Percentiles rank a stretch among this genome's conserved stretches.
Conservation (phyloP, 2,329 filamentous ascomycete species). For the Amauroascus verrucosus region DNA sequence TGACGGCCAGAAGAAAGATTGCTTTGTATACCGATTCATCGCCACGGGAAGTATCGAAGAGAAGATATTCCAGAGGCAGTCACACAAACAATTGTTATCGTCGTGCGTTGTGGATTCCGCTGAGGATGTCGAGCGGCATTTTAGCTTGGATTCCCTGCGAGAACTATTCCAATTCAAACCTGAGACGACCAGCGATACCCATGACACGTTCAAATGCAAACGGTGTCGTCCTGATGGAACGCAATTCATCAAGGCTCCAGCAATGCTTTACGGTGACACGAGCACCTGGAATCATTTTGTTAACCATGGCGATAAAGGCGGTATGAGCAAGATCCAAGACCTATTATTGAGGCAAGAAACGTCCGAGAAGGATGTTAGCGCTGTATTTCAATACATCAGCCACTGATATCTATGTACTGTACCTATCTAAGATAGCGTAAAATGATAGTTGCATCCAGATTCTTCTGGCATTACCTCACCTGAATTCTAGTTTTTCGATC, state of each 20-base stretch:
- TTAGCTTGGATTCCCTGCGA: conserved; percentile 77
- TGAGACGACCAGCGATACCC: conserved; percentile 80
- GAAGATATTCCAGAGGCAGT: conserved; percentile 98
- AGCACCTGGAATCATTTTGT: conserved; percentile 99
- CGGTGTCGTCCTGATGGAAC: conserved; percentile 78
- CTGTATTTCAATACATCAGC: conserved; percentile 97
- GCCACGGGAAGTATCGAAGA: conserved; percentile 96
- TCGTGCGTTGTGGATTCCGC: conserved; percentile 93
- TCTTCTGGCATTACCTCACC: background rate
- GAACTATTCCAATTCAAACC: conserved; percentile 90
- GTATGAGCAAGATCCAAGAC: conserved; percentile 76
- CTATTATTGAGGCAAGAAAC: conserved; percentile 78
- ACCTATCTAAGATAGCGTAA: too few species aligned
- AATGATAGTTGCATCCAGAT: background rate
- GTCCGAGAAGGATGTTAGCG: conserved; percentile 68
- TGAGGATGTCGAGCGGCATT: conserved; percentile 94
- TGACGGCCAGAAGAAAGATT: conserved; percentile 98
- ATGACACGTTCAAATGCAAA: conserved; percentile 98
- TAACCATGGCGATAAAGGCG: conserved; percentile 58
- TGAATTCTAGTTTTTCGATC: background rate
- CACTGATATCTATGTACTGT: conserved; percentile 43
- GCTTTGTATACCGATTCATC: conserved; percentile 99
- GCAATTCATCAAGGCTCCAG: conserved; percentile 80
- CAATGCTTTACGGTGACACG: conserved; percentile 94
- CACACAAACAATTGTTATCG: conserved; percentile 92